Percentiles rank a stretch among this genome's conserved stretches.
phyloP scores from a whole-genome alignment of 2,329 filamentous ascomycete species.

The Clonostachys rosea region DNA sequence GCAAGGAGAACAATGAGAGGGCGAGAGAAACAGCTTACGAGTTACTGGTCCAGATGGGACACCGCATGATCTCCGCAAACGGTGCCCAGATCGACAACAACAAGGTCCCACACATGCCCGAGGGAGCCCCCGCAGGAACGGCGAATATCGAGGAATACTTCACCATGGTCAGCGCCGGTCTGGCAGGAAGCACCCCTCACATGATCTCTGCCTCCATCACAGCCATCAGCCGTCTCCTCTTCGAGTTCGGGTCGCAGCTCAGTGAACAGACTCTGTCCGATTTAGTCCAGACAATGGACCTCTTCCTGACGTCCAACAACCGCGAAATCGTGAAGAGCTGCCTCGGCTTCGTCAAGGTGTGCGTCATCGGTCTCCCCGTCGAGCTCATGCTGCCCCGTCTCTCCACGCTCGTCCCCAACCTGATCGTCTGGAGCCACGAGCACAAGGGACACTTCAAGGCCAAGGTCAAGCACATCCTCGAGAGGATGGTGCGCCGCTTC shows the following conservation, averaged over 20 bases:
- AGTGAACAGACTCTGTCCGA: slow-evolving; percentile 69
- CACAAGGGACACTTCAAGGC: slow-evolving; percentile 96
- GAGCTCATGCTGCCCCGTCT: slow-evolving; percentile 77
- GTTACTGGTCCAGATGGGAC: slow-evolving; percentile 81
- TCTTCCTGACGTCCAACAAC: slow-evolving; percentile 95
- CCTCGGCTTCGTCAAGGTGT: slow-evolving; percentile 94
- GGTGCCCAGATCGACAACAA: slow-evolving; percentile 77
- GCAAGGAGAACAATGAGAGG: slow-evolving; percentile 97
- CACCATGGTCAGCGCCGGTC: slow-evolving; percentile 95
- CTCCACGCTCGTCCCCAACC: slow-evolving; percentile 73
- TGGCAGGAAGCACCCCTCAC: slow-evolving; percentile 88
- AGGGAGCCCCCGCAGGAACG: slow-evolving; percentile 69
- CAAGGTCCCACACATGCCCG: slow-evolving; percentile 82
- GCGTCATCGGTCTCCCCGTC: slow-evolving; percentile 78
- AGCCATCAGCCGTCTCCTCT: slow-evolving; percentile 86
- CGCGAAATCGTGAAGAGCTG: slow-evolving; percentile 94
- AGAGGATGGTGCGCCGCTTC: slow-evolving; percentile 89
- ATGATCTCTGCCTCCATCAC: slow-evolving; percentile 99
- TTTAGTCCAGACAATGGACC: slow-evolving; percentile 88
- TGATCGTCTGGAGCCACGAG: slow-evolving; percentile 95
- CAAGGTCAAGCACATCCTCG: slow-evolving; percentile 97
- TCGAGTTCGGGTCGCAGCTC: slow-evolving; percentile 76
- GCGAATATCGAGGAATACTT: slow-evolving; percentile 93
- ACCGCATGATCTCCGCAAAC: slow-evolving; percentile 64
- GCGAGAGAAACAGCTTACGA: slow-evolving; percentile 87